Conservation (phyloP, 208 protist genomes). For the Porcisia deanei region DNA sequence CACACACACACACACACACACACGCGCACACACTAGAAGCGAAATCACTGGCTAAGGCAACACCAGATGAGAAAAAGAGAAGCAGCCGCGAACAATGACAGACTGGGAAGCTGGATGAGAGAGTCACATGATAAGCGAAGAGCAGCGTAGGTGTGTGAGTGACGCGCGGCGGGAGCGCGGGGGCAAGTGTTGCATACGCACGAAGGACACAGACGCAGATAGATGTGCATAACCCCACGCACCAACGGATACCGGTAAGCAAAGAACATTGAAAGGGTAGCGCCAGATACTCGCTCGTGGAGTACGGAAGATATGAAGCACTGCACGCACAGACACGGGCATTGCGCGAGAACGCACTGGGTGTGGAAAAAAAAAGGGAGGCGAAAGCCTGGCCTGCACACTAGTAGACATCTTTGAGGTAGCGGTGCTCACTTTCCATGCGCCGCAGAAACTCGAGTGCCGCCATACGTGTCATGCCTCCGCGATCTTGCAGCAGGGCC, state of each 20-base stretch:
- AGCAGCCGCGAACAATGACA: no score
- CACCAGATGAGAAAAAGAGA: background rate
- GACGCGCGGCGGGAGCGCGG: no score
- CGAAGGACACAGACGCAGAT: no score
- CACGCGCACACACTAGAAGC: background rate
- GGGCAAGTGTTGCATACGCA: no score
- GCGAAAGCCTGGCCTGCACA: background rate
- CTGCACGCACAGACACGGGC: no score
- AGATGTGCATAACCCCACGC: no score
- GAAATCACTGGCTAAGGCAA: background rate
- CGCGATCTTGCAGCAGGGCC: constrained; percentile 61
- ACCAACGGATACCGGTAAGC: no score
- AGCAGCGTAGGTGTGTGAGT: background rate
- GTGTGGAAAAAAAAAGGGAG: background rate
- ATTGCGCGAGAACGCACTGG: no score
- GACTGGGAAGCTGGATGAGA: background rate
- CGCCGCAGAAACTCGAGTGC: constrained; percentile 74
- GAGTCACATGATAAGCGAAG: background rate
- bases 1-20: background rate
- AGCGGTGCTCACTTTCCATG: constrained; percentile 77
- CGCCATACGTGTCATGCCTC: constrained; percentile 51
- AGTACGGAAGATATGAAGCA: no score
- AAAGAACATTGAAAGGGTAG: no score
- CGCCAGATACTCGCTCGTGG: no score
- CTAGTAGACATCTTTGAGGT: constrained; percentile 94